Percentiles rank a stretch among this genome's conserved stretches.
Evolutionary conservation across 257 asterid genomes (phyloP).

Genomic region (Ligustrum vulgare): DNA sequence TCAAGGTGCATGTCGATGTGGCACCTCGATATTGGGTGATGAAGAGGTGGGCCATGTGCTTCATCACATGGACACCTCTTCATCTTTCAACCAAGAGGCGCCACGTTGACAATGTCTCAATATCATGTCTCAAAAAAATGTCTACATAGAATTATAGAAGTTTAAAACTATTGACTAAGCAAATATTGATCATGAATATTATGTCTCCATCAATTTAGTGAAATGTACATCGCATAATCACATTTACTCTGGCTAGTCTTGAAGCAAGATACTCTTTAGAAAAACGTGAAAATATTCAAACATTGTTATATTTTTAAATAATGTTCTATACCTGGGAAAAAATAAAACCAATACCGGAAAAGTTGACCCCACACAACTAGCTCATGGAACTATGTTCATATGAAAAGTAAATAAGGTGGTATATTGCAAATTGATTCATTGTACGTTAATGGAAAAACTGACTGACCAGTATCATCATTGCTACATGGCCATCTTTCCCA

Average conservation of each 20-base stretch:
- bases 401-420: neutral
- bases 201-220: neutral
- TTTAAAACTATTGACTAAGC: neutral
- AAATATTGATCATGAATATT: conserved; percentile 11
- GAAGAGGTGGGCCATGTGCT: no score
- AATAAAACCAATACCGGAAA: neutral
- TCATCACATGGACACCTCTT: no score
- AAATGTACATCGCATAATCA: neutral
- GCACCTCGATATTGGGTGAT: no score
- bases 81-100: no score
- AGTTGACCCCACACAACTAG: conserved; percentile 9
- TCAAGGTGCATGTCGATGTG: no score
- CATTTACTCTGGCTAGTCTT: neutral
- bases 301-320: neutral
- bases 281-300: neutral
- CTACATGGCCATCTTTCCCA: conserved; percentile 46
- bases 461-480: conserved; percentile 68
- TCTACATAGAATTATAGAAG: neutral
- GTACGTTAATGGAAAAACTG: conserved; percentile 29
- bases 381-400: neutral
- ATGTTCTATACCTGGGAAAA: neutral
- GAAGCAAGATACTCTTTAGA: neutral
- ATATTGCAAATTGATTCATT: conserved; percentile 4
- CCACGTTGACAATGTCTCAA: no score
- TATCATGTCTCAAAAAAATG: no score